Percentiles rank a stretch among this genome's conserved stretches.
phyloP scores from a whole-genome alignment of 2,329 filamentous ascomycete species.

The Cladophialophora chaetospira region DNA sequence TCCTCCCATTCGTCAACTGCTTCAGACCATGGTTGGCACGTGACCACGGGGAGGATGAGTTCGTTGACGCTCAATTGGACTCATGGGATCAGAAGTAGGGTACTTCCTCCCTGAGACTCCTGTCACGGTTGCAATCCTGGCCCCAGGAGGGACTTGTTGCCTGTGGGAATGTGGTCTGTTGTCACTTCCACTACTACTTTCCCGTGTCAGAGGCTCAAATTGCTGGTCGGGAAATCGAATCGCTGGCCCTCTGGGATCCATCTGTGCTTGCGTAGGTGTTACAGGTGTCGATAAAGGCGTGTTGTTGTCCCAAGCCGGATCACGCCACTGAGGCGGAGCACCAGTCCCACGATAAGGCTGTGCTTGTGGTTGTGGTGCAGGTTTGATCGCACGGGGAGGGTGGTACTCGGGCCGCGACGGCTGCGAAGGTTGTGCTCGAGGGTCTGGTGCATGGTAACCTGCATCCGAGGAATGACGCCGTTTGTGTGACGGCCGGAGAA shows the following conservation, averaged over 20 bases:
- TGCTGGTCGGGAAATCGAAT: constrained; percentile 24
- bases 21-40: constrained; percentile 20
- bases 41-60: constrained; percentile 22
- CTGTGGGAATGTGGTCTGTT: constrained; percentile 22
- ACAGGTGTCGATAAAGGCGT: constrained; percentile 8
- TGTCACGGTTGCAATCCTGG: constrained; percentile 28
- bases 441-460: constrained; percentile 21
- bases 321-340: constrained; percentile 23
- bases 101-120: constrained; percentile 33
- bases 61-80: constrained; percentile 26
- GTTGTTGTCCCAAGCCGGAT: constrained; percentile 23
- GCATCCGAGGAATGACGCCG: constrained; percentile 33
- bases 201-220: constrained; percentile 24
- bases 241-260: constrained; percentile 20
- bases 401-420: constrained; percentile 28
- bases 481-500: constrained; percentile 30
- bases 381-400: constrained; percentile 24
- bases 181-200: constrained; percentile 30
- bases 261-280: constrained; percentile 13
- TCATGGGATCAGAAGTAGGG: constrained; percentile 27
- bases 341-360: constrained; percentile 15
- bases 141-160: constrained; percentile 7
- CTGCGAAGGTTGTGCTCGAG: constrained; percentile 16
- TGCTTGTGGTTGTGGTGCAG: constrained; percentile 13
- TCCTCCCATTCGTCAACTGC: not conserved